Base-by-base conservation (phyloP, 176 grass and related monocot genomes). In the Saccharum officinarum region DNA sequence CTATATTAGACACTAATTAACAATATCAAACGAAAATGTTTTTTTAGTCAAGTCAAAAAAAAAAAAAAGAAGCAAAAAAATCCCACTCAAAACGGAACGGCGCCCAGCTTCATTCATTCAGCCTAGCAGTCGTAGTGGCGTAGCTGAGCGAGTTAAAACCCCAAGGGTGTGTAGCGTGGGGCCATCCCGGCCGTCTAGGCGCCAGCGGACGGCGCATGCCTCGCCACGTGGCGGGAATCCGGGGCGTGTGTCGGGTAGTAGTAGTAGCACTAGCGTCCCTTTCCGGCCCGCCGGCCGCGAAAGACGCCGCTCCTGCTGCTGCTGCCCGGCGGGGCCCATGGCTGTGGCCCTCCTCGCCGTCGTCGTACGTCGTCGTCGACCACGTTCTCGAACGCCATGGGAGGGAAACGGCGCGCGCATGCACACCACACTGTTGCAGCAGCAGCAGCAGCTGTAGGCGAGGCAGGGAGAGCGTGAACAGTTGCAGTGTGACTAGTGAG, bases 141-240 rank as follows among this genome's bases (percentile, higher is more conserved):
- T 52, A 50, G 41, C 67, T 33, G 50, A 3, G 12, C 60, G n/a
- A 66, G 82, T 86, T 86, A 72, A 85, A 81, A 70, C 37, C 79
- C 34, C 72, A 31, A 71, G 42, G 4, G 16, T 30, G 41, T 17
- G 10, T 72, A 73, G 82, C n/a, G 59, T 73, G 89, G 75, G 89
- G 25, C 76, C 89, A 83, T 87, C 85, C 38, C 6, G 70, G 69
- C 85, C 85, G 85, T 84, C 50, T 81, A 87, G 69, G 69, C 69
- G 73, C 17, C 18, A 87, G 70, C 76, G 76, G 70, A 91, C 89
- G 89, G 85, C 76, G 76, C 85, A 34, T 10, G 22, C 78, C 28
- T 52, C 50, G 81, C 75, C 76, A 91, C 89, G 84, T 74, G 89
- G 89, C 38, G 72, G 74, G 60, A 83, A 80, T 45, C 75, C 37